Percentiles rank a stretch among this genome's conserved stretches.
Evolutionary conservation across 768 basidiomycete genomes (phyloP).

Genomic region (Russula griseocarnosa): DNA sequence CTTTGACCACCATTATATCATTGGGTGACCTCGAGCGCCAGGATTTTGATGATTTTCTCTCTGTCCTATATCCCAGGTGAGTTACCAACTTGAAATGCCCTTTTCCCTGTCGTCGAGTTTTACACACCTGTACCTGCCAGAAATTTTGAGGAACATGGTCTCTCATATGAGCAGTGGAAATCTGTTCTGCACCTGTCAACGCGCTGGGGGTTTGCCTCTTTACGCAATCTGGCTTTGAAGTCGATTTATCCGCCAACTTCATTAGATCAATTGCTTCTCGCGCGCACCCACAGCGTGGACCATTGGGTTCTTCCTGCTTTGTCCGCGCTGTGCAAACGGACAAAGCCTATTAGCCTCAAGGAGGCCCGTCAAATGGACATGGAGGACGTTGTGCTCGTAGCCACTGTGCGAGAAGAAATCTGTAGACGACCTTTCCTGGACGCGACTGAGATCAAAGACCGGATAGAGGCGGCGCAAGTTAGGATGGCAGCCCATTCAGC

Average conservation of each 20-base stretch:
- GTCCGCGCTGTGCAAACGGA: not conserved
- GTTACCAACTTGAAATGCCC: not conserved
- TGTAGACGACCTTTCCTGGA: not conserved
- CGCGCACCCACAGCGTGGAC: conserved; percentile 9
- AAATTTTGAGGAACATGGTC: not conserved
- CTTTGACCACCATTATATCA: conserved; percentile 1
- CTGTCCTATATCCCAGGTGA: conserved; percentile 16
- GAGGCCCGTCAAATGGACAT: conserved; percentile 2
- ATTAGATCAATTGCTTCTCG: conserved; percentile 12
- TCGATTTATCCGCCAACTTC: not conserved
- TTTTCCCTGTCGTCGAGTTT: not conserved
- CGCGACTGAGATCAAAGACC: not conserved
- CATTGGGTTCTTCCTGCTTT: conserved; percentile 18
- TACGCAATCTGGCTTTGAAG: conserved; percentile 26
- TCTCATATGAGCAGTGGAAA: not conserved
- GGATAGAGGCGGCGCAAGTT: not conserved
- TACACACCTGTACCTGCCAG: not conserved
- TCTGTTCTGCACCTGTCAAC: not conserved
- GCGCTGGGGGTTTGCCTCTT: conserved; percentile 30
- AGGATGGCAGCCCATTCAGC: not conserved
- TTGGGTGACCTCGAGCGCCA: not conserved
- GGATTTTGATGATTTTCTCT: conserved; percentile 19
- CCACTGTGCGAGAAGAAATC: conserved; percentile 2
- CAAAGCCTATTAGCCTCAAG: not conserved
- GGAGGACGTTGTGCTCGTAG: conserved; percentile 18